Evolutionary conservation across 345 rosid species (phyloP).

Genomic region (Euphorbia lathyris): DNA sequence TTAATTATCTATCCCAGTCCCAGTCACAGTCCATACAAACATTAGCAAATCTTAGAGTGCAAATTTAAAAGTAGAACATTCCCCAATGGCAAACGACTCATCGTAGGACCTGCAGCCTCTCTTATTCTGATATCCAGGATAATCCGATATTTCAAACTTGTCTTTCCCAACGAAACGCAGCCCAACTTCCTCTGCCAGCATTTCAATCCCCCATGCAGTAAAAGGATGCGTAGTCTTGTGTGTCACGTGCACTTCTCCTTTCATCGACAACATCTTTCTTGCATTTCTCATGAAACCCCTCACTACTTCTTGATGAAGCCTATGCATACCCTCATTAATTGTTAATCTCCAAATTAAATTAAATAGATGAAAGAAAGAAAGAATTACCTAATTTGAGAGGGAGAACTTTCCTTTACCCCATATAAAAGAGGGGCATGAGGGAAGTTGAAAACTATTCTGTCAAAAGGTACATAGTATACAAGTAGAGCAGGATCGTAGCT

Average conservation of each 20-base stretch:
- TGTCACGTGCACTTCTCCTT: constrained; percentile 52
- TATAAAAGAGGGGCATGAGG: constrained; percentile 22
- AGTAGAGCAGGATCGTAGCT: constrained; percentile 11
- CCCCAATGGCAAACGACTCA: constrained; percentile 36
- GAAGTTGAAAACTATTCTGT: constrained; percentile 32
- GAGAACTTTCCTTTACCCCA: not conserved
- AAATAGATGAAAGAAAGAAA: too few relatives aligned
- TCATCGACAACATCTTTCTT: constrained; percentile 27
- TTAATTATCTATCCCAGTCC: too few relatives aligned
- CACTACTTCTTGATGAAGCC: constrained; percentile 39
- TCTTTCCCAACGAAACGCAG: constrained; percentile 19
- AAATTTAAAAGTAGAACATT: constrained; percentile 40
- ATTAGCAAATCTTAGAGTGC: not conserved
- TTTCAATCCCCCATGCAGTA: constrained; percentile 35
- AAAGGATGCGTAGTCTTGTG: constrained; percentile 50
- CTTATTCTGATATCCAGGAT: constrained; percentile 47
- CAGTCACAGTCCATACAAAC: too few relatives aligned
- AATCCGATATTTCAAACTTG: constrained; percentile 25
- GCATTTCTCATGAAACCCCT: constrained; percentile 49
- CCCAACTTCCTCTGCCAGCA: constrained; percentile 31
- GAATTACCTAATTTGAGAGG: constrained; percentile 12
- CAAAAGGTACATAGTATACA: not conserved
- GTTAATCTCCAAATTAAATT: too few relatives aligned
- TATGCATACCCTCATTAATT: not conserved
- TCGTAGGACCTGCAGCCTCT: constrained; percentile 35